These are phyloP conservation scores for Suillus discolor DNA, from an alignment of 768 basidiomycete species.

Conservation along the genomic window DNA sequence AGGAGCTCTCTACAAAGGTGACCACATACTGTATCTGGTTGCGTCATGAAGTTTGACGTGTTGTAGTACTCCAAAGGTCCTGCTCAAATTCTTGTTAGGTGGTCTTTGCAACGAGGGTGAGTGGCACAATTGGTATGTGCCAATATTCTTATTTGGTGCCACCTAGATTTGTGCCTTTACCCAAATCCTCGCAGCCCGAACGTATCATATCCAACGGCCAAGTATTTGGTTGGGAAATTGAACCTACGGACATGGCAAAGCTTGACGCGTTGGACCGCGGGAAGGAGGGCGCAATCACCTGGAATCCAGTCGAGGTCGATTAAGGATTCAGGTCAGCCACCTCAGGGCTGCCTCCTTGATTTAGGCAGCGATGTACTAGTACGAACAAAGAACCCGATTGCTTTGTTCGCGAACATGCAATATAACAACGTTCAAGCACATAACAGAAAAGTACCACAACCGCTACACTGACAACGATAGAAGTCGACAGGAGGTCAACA, in stretches of 20 bases:
- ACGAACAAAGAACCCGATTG: no score
- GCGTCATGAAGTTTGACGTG: neutral
- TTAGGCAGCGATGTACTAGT: no score
- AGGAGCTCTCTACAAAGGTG: constrained; percentile 57
- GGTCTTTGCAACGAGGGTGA: constrained; percentile 81
- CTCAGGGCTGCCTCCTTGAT: neutral
- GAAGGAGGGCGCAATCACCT: constrained; percentile 45
- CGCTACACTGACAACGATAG: no score
- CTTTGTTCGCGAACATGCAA: no score
- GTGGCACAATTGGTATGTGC: constrained; percentile 19
- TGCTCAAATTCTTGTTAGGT: constrained; percentile 81
- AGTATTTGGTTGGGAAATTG: constrained; percentile 49
- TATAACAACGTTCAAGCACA: no score
- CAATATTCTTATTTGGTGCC: constrained; percentile 4
- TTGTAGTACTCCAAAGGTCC: constrained; percentile 54
- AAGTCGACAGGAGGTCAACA: no score
- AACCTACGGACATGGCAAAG: constrained; percentile 42
- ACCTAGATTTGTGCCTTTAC: constrained; percentile 46
- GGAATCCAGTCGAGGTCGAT: constrained; percentile 47
- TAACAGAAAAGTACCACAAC: no score
- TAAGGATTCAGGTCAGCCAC: neutral
- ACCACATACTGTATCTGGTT: neutral
- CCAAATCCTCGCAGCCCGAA: constrained; percentile 46
- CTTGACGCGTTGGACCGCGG: constrained; percentile 50
- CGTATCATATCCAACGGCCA: constrained; percentile 48